Base-by-base conservation (phyloP, 2,329 filamentous ascomycete species). In the Aspergillus hiratsukae region DNA sequence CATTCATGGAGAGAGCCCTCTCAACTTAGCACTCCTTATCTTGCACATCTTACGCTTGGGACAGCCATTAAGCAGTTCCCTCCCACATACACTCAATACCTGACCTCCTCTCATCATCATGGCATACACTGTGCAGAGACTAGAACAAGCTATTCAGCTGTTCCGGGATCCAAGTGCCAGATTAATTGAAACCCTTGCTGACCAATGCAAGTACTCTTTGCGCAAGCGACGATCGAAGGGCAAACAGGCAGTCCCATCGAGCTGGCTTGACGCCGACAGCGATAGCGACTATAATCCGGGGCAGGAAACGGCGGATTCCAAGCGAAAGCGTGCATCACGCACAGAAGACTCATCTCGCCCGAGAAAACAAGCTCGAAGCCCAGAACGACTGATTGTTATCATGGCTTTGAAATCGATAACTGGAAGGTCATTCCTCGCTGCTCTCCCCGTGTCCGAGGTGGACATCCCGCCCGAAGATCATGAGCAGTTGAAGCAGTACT, bases 241-340 rank as follows among this genome's bases (percentile, higher is more conserved):
- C 25, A 19, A 29, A 17, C 37, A 53, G 9, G 51, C 40, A 5
- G 17, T 53, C 1, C 50, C 35, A 6, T 41, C 63, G 21, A 69
- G 68, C 1, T 72, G 71, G 58, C 46, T 75, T 10, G 75, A 76
- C 55, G 56, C 68, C 1, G 73, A 76, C 27, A 52, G 67, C 1
- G 73, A 69, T 23, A 70, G 69, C 2, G 64, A 72, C 48, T 76
- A 74, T 54, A 60, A 70, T 17, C 50, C 72, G 63, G 28, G 17
- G 11, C 4, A 41, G 29, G 40, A 46, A 41, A 31, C 10, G 23
- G 14, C 28, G 4, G 27, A 40, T 29, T 14, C 31, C 2, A 55
- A 52, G 43, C 49, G 28, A 35, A 56, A 57, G 27, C 40, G 35
- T n/a, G 31, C 14, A 35, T 9, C 37, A 21, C 31, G 23, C 4